Conservation (phyloP, 139 green algal genomes). For the Chlamydomonas sp. region DNA sequence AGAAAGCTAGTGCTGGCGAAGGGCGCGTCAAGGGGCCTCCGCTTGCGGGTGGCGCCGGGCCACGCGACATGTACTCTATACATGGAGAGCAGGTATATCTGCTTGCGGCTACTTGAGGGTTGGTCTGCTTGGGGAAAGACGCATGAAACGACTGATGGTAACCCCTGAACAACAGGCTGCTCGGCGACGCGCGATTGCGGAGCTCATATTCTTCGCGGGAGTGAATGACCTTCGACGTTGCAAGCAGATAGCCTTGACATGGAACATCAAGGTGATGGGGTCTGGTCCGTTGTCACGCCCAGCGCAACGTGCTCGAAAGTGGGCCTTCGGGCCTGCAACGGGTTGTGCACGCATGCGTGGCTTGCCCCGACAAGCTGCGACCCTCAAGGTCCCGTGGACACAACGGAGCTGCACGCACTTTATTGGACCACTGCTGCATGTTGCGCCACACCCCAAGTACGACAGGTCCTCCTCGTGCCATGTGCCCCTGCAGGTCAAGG, state of each 20-base stretch:
- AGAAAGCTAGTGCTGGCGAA: too few species aligned
- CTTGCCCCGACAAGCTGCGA: not conserved
- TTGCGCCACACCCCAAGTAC: too few species aligned
- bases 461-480: not conserved
- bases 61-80: conserved; percentile 58
- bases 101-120: not conserved
- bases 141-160: not conserved
- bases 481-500: conserved; percentile 63
- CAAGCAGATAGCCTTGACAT: conserved; percentile 64
- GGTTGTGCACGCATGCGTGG: too few species aligned
- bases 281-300: not conserved
- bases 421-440: not conserved
- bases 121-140: not conserved
- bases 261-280: conserved; percentile 34
- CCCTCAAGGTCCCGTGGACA: not conserved
- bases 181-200: conserved; percentile 79
- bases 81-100: conserved; percentile 55
- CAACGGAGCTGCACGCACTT: not conserved
- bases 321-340: too few species aligned
- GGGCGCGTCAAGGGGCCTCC: too few species aligned
- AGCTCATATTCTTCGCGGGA: conserved; percentile 92
- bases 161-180: conserved; percentile 68
- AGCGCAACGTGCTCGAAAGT: too few species aligned
- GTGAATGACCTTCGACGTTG: conserved; percentile 82
- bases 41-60: too few species aligned